phyloP scores from a whole-genome alignment of 2,329 filamentous ascomycete genomes.

The Aspergillus sojae region DNA sequence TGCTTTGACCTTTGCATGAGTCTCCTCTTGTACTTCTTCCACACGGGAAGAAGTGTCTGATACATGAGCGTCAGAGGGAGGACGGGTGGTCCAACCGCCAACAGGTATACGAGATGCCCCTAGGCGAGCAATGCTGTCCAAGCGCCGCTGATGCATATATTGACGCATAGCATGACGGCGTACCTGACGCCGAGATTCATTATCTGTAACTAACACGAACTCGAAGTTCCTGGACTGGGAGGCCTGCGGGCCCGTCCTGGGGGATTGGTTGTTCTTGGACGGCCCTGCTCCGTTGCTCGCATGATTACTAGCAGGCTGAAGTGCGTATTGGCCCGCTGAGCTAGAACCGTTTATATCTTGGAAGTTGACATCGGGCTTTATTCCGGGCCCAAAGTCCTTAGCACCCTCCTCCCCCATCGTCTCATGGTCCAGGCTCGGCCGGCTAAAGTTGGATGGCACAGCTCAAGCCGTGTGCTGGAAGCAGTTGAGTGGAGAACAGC shows the following conservation, averaged over 20 bases:
- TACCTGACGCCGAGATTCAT: constrained; percentile 35
- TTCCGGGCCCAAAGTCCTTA: constrained; percentile 14
- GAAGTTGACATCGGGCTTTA: constrained; percentile 9
- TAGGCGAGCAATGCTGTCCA: constrained; percentile 35
- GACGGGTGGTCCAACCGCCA: constrained; percentile 26
- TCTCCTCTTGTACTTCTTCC: constrained; percentile 15
- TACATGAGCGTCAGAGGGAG: constrained; percentile 8
- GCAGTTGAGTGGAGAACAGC: constrained; percentile 16
- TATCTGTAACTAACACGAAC: constrained; percentile 37
- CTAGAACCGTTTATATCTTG: constrained; percentile 8
- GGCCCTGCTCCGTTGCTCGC: constrained; percentile 6
- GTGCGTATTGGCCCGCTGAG: constrained; percentile 8
- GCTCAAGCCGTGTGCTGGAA: constrained; percentile 13
- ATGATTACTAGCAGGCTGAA: constrained; percentile 13
- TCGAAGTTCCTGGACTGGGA: constrained; percentile 32
- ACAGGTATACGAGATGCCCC: constrained; percentile 31
- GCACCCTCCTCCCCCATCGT: constrained; percentile 32
- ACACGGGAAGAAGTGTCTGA: constrained; percentile 14
- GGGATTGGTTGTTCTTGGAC: constrained; percentile 10
- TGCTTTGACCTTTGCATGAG: constrained; percentile 2
- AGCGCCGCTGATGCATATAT: constrained; percentile 36
- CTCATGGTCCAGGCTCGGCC: constrained; percentile 25
- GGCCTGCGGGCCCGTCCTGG: constrained; percentile 12
- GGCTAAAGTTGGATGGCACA: constrained; percentile 12
- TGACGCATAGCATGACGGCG: constrained; percentile 41